phyloP scores from a whole-genome alignment of 495 filamentous ascomycete genomes.

The Neurospora sp. region DNA sequence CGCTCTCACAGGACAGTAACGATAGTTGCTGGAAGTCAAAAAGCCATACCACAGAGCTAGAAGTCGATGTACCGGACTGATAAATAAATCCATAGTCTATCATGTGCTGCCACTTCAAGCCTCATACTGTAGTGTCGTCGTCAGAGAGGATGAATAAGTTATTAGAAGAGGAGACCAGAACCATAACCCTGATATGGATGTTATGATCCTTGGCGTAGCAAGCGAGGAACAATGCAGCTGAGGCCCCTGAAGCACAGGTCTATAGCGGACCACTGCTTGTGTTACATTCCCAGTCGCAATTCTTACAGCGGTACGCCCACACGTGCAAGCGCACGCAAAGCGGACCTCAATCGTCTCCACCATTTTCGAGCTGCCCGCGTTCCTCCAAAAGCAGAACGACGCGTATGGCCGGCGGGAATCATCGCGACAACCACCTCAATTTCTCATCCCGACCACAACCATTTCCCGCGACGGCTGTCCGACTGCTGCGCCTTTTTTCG shows the following conservation, averaged over 20 bases:
- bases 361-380: background rate
- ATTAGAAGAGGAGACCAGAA: background rate
- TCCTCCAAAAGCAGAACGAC: background rate
- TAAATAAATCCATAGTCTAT: background rate
- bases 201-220: background rate
- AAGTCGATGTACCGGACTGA: background rate
- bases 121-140: background rate
- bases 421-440: background rate
- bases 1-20: background rate
- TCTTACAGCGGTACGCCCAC: background rate
- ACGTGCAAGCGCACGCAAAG: background rate
- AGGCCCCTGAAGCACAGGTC: background rate
- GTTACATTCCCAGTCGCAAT: background rate
- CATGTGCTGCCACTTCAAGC: background rate
- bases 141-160: background rate
- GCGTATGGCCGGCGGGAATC: background rate
- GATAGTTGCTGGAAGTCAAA: background rate
- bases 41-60: background rate
- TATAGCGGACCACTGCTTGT: background rate
- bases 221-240: background rate
- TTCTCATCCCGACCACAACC: background rate
- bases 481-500: background rate
- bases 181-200: background rate
- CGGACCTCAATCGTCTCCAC: background rate
- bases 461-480: background rate